Conservation (phyloP, 257 asterid genomes). For the Przewalskia tangutica region DNA sequence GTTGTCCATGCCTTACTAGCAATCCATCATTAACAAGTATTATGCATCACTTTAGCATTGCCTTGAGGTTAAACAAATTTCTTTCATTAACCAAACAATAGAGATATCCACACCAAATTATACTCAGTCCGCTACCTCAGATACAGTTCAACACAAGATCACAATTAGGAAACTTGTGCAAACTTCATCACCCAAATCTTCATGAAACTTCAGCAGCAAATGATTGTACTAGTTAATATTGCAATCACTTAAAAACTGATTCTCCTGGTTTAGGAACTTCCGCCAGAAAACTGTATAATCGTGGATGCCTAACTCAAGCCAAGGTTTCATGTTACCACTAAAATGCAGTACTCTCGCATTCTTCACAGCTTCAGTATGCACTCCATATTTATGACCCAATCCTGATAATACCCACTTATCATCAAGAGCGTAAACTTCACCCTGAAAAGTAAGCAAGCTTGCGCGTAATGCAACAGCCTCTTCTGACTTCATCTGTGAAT, state of each 20-base stretch:
- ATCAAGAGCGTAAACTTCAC: conserved; percentile 56
- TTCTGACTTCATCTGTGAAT: conserved; percentile 38
- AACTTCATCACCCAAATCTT: conserved; percentile 9
- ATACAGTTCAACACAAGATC: not conserved
- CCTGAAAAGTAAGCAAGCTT: conserved; percentile 64
- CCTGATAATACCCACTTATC: conserved; percentile 77
- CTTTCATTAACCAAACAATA: conserved; percentile 9
- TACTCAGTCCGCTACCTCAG: conserved; percentile 7
- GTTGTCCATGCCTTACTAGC: not conserved
- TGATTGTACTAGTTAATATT: conserved; percentile 58
- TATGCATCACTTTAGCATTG: not conserved
- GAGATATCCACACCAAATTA: conserved; percentile 12
- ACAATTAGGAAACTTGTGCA: conserved; percentile 4
- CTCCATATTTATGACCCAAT: conserved; percentile 69
- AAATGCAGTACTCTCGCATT: conserved; percentile 74
- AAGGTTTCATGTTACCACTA: conserved; percentile 96
- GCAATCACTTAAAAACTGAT: conserved; percentile 69
- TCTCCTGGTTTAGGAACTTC: conserved; percentile 55
- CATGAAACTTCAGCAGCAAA: conserved; percentile 19
- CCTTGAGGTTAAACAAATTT: not conserved
- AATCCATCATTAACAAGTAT: not conserved
- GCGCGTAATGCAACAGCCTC: conserved; percentile 48
- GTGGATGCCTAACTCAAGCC: conserved; percentile 94
- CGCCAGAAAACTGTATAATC: conserved; percentile 67
- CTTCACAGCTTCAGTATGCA: conserved; percentile 29